Base-by-base conservation (phyloP, 495 filamentous ascomycete species). In the Choiromyces venosus region DNA sequence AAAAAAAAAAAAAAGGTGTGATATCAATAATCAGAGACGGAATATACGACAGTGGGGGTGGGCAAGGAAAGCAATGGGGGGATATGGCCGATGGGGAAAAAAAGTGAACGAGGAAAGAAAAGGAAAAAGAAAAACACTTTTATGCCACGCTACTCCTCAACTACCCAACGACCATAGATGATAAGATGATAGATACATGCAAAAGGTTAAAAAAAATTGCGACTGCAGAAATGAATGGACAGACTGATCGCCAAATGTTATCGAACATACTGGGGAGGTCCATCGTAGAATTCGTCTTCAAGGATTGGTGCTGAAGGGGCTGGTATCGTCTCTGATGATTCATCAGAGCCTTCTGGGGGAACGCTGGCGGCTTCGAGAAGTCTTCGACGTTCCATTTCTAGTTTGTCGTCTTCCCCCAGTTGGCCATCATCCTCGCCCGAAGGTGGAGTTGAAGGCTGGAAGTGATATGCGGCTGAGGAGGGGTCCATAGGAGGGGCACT, bases 341-440 rank as follows among this genome's bases (percentile, higher is more conserved):
- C 52, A 61, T 2, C 10, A 10, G 25, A 61, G 25, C 16, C 52
- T 4, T 25, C 52, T 61, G 25, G 52, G 14, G 93, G 93, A 4
- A 91, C 87, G 79, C 91, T 94, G 0, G 88, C 88, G 77, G 93
- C 89, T 73, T 86, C 86, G 66, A 94, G 83, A 6, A 97, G 82
- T 71, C 92, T 86, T 66, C 86, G 88, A 8, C 92, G 87, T 79
- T 97, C 92, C 33, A 93, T 85, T 78, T 97, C 94, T 77, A 91
- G 89, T 81, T 97, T 97, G 79, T 97, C 94, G 19, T 73, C 74
- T 40, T 77, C 73, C 8, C 56, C 64, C 25, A 29, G n/a, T 61
- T 61, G 52, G 7, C 37, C 68, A 37, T 75, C 44, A 4, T 78
- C 65, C 25, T 44, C 39, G 18, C 72, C 67, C 5, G 78, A 21